These are phyloP conservation scores for Pueraria montana DNA, from an alignment of 306 rosid species.

Conservation along the genomic window DNA sequence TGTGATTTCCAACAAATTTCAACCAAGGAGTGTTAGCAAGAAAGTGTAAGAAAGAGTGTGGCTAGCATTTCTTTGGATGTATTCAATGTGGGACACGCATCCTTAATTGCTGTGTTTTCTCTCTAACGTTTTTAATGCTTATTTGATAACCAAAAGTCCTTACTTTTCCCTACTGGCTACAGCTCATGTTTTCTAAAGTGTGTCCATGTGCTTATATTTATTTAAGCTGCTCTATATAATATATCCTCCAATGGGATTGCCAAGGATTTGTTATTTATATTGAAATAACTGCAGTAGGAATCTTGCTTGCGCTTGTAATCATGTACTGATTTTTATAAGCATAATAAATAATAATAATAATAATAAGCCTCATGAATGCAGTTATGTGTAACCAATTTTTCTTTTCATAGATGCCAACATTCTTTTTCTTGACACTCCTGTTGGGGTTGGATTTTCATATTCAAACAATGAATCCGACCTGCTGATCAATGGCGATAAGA, in stretches of 20 bases:
- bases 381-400: slow-evolving; percentile 36
- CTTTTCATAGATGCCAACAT: slow-evolving; percentile 80
- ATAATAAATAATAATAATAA: too few relatives aligned
- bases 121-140: background rate
- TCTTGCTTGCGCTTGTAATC: slow-evolving; percentile 13
- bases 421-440: slow-evolving; percentile 87
- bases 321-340: slow-evolving; percentile 10
- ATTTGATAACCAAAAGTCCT: background rate
- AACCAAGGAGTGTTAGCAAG: too few relatives aligned
- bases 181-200: background rate
- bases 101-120: too few relatives aligned
- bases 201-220: background rate
- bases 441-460: slow-evolving; percentile 97
- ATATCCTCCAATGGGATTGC: too few relatives aligned
- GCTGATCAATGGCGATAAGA: slow-evolving; percentile 74
- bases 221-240: background rate
- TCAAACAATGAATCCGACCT: slow-evolving; percentile 79
- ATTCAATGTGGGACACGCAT: background rate
- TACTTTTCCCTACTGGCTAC: too few relatives aligned
- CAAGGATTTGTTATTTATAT: background rate
- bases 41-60: too few relatives aligned
- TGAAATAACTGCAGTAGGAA: slow-evolving; percentile 28
- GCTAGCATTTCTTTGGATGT: too few relatives aligned
- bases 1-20: too few relatives aligned
- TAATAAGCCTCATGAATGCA: background rate